Evolutionary conservation across 2,329 filamentous ascomycete genomes (phyloP).

Genomic region (Aspergillus brunneoviolaceus): DNA sequence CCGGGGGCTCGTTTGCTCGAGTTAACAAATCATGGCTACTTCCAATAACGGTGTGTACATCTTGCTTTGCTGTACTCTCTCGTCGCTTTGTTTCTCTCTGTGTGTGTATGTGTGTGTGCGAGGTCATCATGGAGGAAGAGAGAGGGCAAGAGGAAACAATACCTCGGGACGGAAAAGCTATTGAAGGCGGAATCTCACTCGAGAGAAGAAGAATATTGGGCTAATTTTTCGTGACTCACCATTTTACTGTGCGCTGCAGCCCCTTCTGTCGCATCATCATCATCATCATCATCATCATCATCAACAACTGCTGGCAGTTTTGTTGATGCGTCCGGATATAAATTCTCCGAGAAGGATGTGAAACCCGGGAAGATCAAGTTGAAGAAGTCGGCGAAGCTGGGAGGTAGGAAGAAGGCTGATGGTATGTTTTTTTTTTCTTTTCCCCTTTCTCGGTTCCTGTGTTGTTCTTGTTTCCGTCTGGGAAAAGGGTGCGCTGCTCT

Average conservation of each 20-base stretch:
- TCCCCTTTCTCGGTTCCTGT: not conserved
- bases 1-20: not conserved
- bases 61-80: not conserved
- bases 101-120: no score
- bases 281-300: conserved; percentile 24
- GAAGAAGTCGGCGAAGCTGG: conserved; percentile 34
- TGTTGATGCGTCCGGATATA: conserved; percentile 48
- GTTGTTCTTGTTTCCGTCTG: no score
- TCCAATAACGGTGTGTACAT: conserved; percentile 34
- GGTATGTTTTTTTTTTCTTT: conserved; percentile 20
- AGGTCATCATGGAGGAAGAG: no score
- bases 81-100: not conserved
- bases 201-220: not conserved
- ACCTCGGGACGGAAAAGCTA: not conserved
- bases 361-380: conserved; percentile 48
- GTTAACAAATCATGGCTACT: conserved; percentile 30
- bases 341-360: conserved; percentile 45
- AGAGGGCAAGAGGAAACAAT: no score
- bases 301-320: conserved; percentile 33
- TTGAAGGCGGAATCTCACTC: no score
- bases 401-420: conserved; percentile 34
- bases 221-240: not conserved
- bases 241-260: conserved; percentile 15
- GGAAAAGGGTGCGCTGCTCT: no score
- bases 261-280: conserved; percentile 25